phyloP scores from a whole-genome alignment of 2,329 filamentous ascomycete species.

The Xylariaceae sp. region DNA sequence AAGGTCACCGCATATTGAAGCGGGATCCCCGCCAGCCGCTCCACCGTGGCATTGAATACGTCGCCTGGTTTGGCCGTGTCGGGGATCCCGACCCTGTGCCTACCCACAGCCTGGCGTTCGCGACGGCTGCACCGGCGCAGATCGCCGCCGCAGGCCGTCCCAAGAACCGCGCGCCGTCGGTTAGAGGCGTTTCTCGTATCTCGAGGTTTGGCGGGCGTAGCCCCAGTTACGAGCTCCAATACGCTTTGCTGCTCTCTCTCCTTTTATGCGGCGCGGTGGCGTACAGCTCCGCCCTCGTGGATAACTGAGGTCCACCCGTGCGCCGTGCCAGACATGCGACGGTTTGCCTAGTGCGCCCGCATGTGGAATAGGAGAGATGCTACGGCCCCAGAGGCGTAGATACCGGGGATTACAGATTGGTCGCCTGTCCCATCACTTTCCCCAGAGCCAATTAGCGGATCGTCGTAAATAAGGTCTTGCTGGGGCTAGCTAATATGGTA shows the following conservation, averaged over 20 bases:
- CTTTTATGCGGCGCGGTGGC: not conserved
- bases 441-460: not conserved
- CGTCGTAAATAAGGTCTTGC: not conserved
- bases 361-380: not conserved
- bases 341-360: not conserved
- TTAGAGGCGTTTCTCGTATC: not conserved
- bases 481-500: too few relatives aligned
- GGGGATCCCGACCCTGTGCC: slow-evolving; percentile 5
- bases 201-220: not conserved
- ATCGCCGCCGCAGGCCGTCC: not conserved
- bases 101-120: slow-evolving; percentile 1
- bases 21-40: slow-evolving; percentile 6
- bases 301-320: not conserved
- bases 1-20: slow-evolving; percentile 4
- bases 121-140: not conserved
- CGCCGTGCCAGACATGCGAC: not conserved
- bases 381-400: not conserved
- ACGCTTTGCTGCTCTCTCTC: not conserved
- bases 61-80: slow-evolving; percentile 5
- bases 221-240: not conserved
- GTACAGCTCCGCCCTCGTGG: not conserved
- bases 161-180: not conserved
- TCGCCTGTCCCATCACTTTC: not conserved
- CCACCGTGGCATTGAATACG: slow-evolving; percentile 2
- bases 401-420: not conserved